Percentiles rank a stretch among this genome's conserved stretches.
phyloP scores from a whole-genome alignment of 441 rosid species.

The Gossypium lobatum region DNA sequence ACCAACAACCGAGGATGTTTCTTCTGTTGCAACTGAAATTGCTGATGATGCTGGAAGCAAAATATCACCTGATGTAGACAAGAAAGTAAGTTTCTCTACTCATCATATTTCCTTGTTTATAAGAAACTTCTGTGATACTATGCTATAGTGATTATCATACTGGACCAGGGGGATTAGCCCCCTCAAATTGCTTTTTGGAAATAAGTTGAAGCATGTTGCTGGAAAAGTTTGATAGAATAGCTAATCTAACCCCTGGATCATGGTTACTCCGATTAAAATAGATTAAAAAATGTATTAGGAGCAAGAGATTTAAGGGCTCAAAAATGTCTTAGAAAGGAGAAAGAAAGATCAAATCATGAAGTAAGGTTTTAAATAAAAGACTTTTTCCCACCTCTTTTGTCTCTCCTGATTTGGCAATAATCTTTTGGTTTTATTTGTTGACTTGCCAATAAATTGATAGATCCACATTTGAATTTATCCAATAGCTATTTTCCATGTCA shows the following conservation, averaged over 20 bases:
- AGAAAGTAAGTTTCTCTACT: slow-evolving; percentile 24
- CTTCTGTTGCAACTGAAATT: slow-evolving; percentile 34
- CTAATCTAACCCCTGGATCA: not conserved
- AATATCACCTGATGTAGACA: slow-evolving; percentile 28
- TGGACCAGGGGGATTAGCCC: not conserved
- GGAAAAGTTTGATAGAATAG: not conserved
- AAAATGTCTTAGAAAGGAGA: not conserved
- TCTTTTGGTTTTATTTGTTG: not conserved
- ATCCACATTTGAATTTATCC: not conserved
- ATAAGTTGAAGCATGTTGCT: not conserved
- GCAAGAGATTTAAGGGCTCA: not conserved
- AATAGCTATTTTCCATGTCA: not conserved
- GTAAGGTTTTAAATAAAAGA: not conserved
- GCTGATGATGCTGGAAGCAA: slow-evolving; percentile 33
- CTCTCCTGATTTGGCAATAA: not conserved
- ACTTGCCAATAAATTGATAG: not conserved
- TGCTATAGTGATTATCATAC: not conserved
- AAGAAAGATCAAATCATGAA: slow-evolving; percentile 1
- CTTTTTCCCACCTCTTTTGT: not conserved
- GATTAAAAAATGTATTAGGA: not conserved
- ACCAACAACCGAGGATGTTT: slow-evolving; percentile 29
- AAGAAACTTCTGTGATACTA: not conserved
- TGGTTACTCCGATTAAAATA: not conserved
- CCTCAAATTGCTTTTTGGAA: not conserved
- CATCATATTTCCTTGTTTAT: not conserved